A percentile compares a stretch with the other conserved stretches of the same genome.
Conservation (phyloP, 1,284 basidiomycete species). For the Melampsora americana region DNA sequence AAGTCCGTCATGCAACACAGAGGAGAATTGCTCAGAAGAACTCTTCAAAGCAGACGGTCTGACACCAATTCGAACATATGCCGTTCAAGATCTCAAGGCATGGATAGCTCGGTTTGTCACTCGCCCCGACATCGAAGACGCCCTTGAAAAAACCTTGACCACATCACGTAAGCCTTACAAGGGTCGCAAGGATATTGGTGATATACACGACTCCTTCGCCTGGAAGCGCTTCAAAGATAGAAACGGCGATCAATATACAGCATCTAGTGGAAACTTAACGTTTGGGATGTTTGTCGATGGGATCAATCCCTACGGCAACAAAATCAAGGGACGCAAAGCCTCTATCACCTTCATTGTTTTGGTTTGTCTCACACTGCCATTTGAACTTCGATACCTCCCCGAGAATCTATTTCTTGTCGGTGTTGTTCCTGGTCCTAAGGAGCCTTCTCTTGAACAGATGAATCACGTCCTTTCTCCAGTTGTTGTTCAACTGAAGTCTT, state of each 20-base stretch:
- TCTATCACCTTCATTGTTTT: not conserved
- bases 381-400: constrained; percentile 41
- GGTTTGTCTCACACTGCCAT: constrained; percentile 30
- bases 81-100: not conserved
- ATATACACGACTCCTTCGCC: not conserved
- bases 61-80: not conserved
- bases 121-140: not conserved
- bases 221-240: not conserved
- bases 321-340: not conserved
- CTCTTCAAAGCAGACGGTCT: not conserved
- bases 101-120: not conserved
- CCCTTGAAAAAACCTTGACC: not conserved
- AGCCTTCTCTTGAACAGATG: constrained; percentile 51
- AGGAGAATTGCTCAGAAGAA: not conserved
- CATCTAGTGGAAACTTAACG: not conserved
- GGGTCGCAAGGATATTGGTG: not conserved
- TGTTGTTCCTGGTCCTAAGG: constrained; percentile 55
- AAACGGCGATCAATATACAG: not conserved
- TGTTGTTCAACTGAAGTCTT: not conserved
- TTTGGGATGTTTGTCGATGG: constrained; percentile 3
- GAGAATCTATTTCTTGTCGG: constrained; percentile 48
- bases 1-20: not conserved
- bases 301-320: constrained; percentile 1
- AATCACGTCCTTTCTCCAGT: not conserved
- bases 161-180: not conserved